Percentiles rank a stretch among this genome's conserved stretches.
Evolutionary conservation across 1,139 yeast species (phyloP).

Genomic region (Suhomyces yuchorum): DNA sequence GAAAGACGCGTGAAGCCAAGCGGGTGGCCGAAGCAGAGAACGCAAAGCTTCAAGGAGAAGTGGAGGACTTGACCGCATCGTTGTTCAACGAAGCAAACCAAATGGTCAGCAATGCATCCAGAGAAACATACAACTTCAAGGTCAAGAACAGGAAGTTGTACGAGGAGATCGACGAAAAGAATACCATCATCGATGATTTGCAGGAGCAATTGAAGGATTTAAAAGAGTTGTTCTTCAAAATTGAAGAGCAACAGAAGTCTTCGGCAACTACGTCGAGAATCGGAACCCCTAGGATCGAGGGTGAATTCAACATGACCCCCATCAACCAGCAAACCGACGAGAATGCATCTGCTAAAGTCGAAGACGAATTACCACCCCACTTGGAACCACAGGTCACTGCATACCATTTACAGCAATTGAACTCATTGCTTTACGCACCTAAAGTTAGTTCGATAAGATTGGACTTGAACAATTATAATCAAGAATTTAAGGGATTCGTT

Average conservation of each 20-base stretch:
- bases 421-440: constrained; percentile 51
- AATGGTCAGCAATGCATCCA: constrained; percentile 74
- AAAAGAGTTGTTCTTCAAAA: constrained; percentile 45
- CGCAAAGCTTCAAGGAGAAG: constrained; percentile 62
- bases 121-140: constrained; percentile 56
- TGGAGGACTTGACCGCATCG: constrained; percentile 75
- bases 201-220: constrained; percentile 72
- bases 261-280: constrained; percentile 9
- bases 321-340: background rate
- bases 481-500: constrained; percentile 44
- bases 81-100: constrained; percentile 78
- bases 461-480: constrained; percentile 51
- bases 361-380: constrained; percentile 11
- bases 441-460: constrained; percentile 57
- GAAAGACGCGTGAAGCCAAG: constrained; percentile 34
- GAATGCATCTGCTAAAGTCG: constrained; percentile 6
- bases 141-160: constrained; percentile 57
- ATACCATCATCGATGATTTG: constrained; percentile 62
- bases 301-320: constrained; percentile 9
- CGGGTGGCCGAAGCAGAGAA: constrained; percentile 60
- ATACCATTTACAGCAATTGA: constrained; percentile 24
- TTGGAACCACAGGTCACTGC: constrained; percentile 9
- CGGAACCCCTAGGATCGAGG: constrained; percentile 17
- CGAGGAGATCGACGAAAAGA: constrained; percentile 73
- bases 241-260: constrained; percentile 36